Evolutionary conservation across 139 green algal species (phyloP).

Genomic region (Haematococcus sp.): DNA sequence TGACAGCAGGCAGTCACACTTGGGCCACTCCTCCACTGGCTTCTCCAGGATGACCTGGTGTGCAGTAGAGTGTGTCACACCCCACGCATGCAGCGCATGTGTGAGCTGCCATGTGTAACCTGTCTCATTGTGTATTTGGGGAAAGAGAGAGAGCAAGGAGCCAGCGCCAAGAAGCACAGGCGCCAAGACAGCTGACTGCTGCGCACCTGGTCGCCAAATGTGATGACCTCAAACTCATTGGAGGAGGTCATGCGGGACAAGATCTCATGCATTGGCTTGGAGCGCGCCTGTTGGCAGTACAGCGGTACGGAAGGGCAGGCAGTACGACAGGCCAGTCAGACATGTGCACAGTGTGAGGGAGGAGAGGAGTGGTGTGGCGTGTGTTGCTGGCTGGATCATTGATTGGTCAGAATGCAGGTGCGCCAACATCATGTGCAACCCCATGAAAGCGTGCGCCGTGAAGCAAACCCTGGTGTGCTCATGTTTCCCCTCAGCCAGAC

Average conservation of each 20-base stretch:
- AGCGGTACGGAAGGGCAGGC: background rate
- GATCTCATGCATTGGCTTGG: conserved; percentile 90
- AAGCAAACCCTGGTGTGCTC: too few relatives aligned
- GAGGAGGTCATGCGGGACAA: conserved; percentile 69
- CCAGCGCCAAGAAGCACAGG: background rate
- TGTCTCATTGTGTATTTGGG: background rate
- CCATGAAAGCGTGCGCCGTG: too few relatives aligned
- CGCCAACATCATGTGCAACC: too few relatives aligned
- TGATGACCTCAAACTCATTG: conserved; percentile 87
- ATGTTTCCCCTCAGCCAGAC: too few relatives aligned
- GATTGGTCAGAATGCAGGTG: too few relatives aligned
- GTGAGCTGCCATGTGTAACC: background rate
- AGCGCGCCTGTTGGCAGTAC: conserved; percentile 35
- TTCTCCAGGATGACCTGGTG: conserved; percentile 71
- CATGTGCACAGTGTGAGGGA: background rate
- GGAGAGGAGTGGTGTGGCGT: too few relatives aligned
- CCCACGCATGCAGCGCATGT: background rate
- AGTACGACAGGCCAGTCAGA: background rate
- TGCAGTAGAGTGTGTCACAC: background rate
- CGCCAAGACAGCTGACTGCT: background rate
- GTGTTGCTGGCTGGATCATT: too few relatives aligned
- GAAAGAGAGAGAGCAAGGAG: too few relatives aligned
- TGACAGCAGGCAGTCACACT: conserved; percentile 82
- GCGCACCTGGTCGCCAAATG: conserved; percentile 66
- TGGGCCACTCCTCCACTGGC: conserved; percentile 85